Base-by-base conservation (phyloP, 1,284 basidiomycete species). In the Phylloporus sp. region DNA sequence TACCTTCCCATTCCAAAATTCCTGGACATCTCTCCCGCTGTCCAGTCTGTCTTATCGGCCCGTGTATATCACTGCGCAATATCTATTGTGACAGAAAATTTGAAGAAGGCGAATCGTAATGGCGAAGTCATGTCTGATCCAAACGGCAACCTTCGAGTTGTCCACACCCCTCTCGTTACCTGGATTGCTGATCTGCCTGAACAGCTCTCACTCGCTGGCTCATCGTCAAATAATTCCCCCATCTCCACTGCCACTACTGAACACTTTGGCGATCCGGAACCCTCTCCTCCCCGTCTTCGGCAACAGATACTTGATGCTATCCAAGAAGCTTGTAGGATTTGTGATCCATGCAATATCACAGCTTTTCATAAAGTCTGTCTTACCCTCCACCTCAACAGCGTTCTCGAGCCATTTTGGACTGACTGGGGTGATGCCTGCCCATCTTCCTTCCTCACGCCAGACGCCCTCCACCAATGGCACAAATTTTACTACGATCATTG, bases 1-100 rank as follows among this genome's bases (percentile, higher is more conserved):
- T 68, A 70, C 12, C 67, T 73, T 0, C 66, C 68, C 3, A 70
- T 72, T 2, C 63, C 64, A 1, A 74, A 70, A 5, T 73, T 73
- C 14, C 12, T 58, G 0, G 4, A 65, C 19, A 61, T 74, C 1
- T 25, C 69, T 0, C 45, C 60, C 2, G 45, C 53, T 0, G 15
- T 73, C 5, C 66, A 74, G 19, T 61, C 62, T 1, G 56, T 74
- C 2, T 4, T 74, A 19, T 61, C 60, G 0, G 57, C 56, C 1
- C 15, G 23, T 10, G 37, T 73, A 2, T 73, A 63, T 2, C 66
- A 73, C 43, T 56, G 57, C 1, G 20, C 25, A 0, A 29, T 72
- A 0, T 70, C 64, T 0, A 62, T 72, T 4, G 27, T 74, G 2
- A 63, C 32, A 15, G 1, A 63, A 27, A 61, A 65, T 8, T n/a